Evolutionary conservation across 163 green algal genomes (phyloP), one percentile per base, ranked within the genome.

Genomic region (Chlorella variabilis): DNA sequence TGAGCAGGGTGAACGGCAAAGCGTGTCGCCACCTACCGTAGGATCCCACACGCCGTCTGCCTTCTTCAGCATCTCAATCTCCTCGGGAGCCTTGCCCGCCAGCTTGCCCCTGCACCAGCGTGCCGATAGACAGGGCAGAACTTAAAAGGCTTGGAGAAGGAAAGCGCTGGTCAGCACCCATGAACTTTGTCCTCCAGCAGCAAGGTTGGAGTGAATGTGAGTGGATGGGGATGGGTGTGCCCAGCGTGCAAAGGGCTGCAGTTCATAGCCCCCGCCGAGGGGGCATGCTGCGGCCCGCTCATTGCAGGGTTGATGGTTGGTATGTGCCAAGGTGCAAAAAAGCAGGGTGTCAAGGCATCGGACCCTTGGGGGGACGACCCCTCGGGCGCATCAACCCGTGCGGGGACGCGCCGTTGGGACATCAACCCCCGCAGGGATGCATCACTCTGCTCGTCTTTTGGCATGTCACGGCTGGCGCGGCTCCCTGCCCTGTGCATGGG

Each of bases 21-120:
- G 25, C 18, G n/a, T 31, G 18, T 29, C 21, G 23, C 23, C 54
- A 29, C 54, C 31, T 31, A 81, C 75, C 63, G 63, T 54, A 15
- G 94, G 83, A 83, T 95, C 92, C 96, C 96, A 99, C 42, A 98
- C 92, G 75, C 96, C 56, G 15, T 86, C 87, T 31, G 54, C 79
- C 45, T 71, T 69, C 27, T 54, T 75, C 61, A 92, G 73, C 48
- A 80, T 36, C 34, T 80, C 81, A 42, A 91, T 85, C 90, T 92
- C 89, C 36, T 95, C 91, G 0, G 89, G 75, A 17, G 85, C 84
- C 89, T 95, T 96, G 51, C 78, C 83, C 25, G 83, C 63, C 70
- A 94, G 71, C 86, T 96, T 96, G 49, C 91, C 90, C 39, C 95
- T 90, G 87, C 2, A 29, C 67, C 21, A 4, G 65, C n/a, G n/a